A percentile compares a stretch with the other conserved stretches of the same genome.
Conservation (phyloP, 148 eudicot genomes). For the Mesembryanthemum crystallinum region DNA sequence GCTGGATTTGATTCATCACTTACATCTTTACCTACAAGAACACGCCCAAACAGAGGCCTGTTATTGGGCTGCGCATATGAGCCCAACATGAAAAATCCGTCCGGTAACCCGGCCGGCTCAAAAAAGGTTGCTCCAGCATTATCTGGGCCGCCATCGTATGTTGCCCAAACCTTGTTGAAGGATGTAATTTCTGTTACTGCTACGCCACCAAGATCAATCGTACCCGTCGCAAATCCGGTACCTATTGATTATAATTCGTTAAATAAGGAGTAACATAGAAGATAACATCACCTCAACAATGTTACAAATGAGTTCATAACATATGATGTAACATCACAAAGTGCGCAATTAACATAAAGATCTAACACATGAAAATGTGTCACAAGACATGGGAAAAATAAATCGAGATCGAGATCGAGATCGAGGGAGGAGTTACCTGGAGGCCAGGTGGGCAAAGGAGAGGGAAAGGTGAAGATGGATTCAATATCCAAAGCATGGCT, state of each 20-base stretch:
- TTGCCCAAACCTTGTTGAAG: constrained; percentile 39
- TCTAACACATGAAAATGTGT: not conserved
- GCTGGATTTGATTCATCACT: constrained; percentile 16
- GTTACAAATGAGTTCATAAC: not conserved
- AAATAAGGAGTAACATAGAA: no score
- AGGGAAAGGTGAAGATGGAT: constrained; percentile 30
- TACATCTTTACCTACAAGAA: constrained; percentile 34
- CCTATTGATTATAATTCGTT: constrained; percentile 12
- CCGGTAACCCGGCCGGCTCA: constrained; percentile 35
- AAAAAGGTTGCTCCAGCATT: constrained; percentile 34
- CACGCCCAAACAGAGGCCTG: constrained; percentile 33
- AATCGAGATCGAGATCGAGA: not conserved
- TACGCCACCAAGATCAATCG: constrained; percentile 43
- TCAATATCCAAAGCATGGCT: constrained; percentile 18
- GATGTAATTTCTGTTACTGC: constrained; percentile 24
- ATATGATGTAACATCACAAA: not conserved
- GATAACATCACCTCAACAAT: no score
- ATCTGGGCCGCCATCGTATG: constrained; percentile 36
- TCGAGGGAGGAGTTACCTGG: constrained; percentile 11
- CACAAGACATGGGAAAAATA: not conserved
- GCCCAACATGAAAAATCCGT: constrained; percentile 33
- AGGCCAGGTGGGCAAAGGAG: constrained; percentile 35
- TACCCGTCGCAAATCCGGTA: constrained; percentile 35
- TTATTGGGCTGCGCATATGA: constrained; percentile 39
- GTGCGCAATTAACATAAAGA: not conserved